These are phyloP conservation scores for Rosa rugosa DNA, from an alignment of 306 rosid genomes.

Conservation along the genomic window DNA sequence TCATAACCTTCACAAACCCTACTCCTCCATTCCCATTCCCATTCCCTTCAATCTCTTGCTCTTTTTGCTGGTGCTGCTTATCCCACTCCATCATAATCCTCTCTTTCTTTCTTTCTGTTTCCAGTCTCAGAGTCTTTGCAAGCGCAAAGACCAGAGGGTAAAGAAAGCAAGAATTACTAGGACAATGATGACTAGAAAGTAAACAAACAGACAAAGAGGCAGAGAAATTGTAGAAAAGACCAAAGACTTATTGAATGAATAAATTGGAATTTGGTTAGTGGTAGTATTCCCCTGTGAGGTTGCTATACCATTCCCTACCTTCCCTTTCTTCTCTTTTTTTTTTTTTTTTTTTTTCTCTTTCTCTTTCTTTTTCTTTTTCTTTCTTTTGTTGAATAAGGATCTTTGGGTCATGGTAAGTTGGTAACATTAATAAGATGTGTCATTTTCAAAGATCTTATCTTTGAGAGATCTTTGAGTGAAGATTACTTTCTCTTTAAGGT, in stretches of 20 bases:
- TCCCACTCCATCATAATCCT: slow-evolving; percentile 54
- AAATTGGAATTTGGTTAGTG: slow-evolving; percentile 18
- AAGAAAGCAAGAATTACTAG: not conserved
- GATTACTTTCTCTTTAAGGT: not conserved
- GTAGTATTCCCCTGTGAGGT: not conserved
- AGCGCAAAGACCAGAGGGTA: not conserved
- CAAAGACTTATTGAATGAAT: not conserved
- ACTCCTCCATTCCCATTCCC: slow-evolving; percentile 42
- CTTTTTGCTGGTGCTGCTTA: slow-evolving; percentile 42
- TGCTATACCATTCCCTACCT: not conserved
- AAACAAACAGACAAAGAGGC: slow-evolving; percentile 25
- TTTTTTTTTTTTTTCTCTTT: not conserved
- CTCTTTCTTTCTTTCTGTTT: not conserved
- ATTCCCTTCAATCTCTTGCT: slow-evolving; percentile 32
- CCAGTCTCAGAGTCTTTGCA: not conserved
- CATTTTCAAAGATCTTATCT: slow-evolving; percentile 1
- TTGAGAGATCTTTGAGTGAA: not conserved
- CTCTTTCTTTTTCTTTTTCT: not conserved
- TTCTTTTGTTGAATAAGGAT: not conserved
- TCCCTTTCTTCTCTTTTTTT: not conserved
- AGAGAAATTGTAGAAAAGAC: not conserved
- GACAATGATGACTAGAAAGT: slow-evolving; percentile 33
- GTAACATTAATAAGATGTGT: not conserved
- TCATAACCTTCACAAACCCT: slow-evolving; percentile 86
- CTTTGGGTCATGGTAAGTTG: not conserved